Base-by-base conservation (phyloP, 2,329 filamentous ascomycete genomes). In the Epichloe amarillans region DNA sequence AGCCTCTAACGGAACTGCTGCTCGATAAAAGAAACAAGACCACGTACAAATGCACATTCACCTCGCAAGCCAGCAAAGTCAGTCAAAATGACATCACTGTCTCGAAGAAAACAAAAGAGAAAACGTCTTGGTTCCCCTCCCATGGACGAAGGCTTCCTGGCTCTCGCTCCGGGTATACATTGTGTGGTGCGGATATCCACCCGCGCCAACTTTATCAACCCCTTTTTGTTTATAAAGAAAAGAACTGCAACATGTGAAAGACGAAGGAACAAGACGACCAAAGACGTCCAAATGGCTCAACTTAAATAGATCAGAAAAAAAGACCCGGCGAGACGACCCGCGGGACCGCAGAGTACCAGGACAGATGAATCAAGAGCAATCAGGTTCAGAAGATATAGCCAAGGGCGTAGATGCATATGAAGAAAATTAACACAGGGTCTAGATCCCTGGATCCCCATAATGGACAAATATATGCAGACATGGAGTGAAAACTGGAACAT, bases 401-500 rank as follows among this genome's bases (percentile, higher is more conserved):
- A 35, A 41, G 23, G n/a, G 8, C 44, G 17, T 33, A 39, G 38
- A 23, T 47, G 44, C 12, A 39, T 42, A 44, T 26, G 21, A 47
- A 39, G 26, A n/a, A 23, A 40, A 37, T n/a, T 46, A 42, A 23
- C 30, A 43, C 38, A 33, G 19, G 39, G 15, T 46, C 46, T 33
- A 38, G 11, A 30, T 39, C 17, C 37, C 21, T 12, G n/a, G 30
- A 30, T 14, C 35, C 10, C 35, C 36, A 45, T 46, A 19, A 48
- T 42, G 41, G 39, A 26, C 45, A 53, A 53, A 44, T 30, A 50
- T 50, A 55, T 50, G 52, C 51, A 52, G 52, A 61, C 54, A 54
- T 57, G 55, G 58, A 52, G 53, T 52, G 52, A 66, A 41, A 61
- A 60, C 61, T 58, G 21, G 30, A 47, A 58, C 61, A 57, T 60